Evolutionary conservation across 2,329 filamentous ascomycete species (phyloP).

Genomic region (Monilinia vaccinii-corymbosi): DNA sequence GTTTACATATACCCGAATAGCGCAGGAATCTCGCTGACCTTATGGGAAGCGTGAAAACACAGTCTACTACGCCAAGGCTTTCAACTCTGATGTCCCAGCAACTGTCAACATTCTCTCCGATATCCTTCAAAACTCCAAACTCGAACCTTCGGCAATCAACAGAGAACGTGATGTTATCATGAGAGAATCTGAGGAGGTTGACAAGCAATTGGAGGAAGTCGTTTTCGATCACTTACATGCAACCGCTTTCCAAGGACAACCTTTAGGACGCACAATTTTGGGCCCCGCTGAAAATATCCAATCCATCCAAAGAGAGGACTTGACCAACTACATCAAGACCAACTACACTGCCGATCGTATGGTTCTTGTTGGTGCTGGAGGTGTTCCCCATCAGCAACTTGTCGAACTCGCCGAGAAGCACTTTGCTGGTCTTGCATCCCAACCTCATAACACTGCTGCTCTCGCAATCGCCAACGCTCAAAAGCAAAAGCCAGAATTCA

Average conservation of each 20-base stretch:
- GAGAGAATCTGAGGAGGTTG: slow-evolving; percentile 97
- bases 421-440: slow-evolving; percentile 71
- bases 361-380: slow-evolving; percentile 94
- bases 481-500: slow-evolving; percentile 87
- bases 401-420: slow-evolving; percentile 95
- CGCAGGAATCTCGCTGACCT: slow-evolving; percentile 14
- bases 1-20: slow-evolving; percentile 31
- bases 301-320: slow-evolving; percentile 84
- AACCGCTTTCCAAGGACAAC: slow-evolving; percentile 93
- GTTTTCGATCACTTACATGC: slow-evolving; percentile 99
- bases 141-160: slow-evolving; percentile 87
- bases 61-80: slow-evolving; percentile 98
- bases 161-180: slow-evolving; percentile 98
- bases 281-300: slow-evolving; percentile 98
- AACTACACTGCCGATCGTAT: slow-evolving; percentile 99
- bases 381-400: slow-evolving; percentile 85
- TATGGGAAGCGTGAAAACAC: slow-evolving; percentile 81
- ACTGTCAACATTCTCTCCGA: slow-evolving; percentile 98
- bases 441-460: slow-evolving; percentile 66
- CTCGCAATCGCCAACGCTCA: slow-evolving; percentile 55
- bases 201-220: slow-evolving; percentile 99
- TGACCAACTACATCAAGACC: slow-evolving; percentile 94
- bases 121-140: slow-evolving; percentile 98
- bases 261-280: slow-evolving; percentile 93
- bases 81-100: slow-evolving; percentile 94